These are phyloP conservation scores for Grigorovia yakushimaensis DNA, from an alignment of 805 yeast species.

Conservation along the genomic window DNA sequence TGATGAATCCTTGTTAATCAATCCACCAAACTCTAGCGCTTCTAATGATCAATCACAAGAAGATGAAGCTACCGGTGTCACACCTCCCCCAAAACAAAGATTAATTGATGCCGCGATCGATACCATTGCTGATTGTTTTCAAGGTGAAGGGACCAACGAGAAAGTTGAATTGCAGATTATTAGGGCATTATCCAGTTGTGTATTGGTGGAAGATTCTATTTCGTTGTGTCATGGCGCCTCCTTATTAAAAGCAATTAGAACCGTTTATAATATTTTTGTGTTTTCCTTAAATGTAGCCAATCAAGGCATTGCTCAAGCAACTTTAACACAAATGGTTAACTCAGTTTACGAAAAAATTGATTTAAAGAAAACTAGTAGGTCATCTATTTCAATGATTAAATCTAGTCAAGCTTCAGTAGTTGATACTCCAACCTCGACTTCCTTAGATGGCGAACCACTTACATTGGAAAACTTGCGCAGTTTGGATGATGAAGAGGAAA, in stretches of 20 bases:
- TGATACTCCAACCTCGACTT: slow-evolving; percentile 20
- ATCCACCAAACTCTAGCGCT: slow-evolving; percentile 33
- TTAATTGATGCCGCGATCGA: slow-evolving; percentile 76
- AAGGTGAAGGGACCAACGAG: slow-evolving; percentile 87
- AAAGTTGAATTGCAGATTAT: slow-evolving; percentile 86
- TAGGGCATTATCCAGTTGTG: slow-evolving; percentile 82
- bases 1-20: slow-evolving; percentile 49
- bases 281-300: slow-evolving; percentile 71
- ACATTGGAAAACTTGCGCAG: slow-evolving; percentile 55
- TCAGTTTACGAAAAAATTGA: slow-evolving; percentile 66
- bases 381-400: slow-evolving; percentile 1
- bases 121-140: slow-evolving; percentile 75
- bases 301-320: slow-evolving; percentile 93
- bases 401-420: slow-evolving; percentile 16
- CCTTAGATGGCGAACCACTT: slow-evolving; percentile 29
- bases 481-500: slow-evolving; percentile 46
- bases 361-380: slow-evolving; percentile 11
- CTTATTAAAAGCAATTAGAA: slow-evolving; percentile 81
- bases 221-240: slow-evolving; percentile 77
- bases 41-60: slow-evolving; percentile 23
- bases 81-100: slow-evolving; percentile 45
- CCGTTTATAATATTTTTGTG: slow-evolving; percentile 85
- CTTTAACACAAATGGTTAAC: slow-evolving; percentile 80
- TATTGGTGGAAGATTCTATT: slow-evolving; percentile 67
- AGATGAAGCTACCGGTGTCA: slow-evolving; percentile 31